Evolutionary conservation across 768 basidiomycete genomes (phyloP).

Genomic region (Lactifluus volemus): DNA sequence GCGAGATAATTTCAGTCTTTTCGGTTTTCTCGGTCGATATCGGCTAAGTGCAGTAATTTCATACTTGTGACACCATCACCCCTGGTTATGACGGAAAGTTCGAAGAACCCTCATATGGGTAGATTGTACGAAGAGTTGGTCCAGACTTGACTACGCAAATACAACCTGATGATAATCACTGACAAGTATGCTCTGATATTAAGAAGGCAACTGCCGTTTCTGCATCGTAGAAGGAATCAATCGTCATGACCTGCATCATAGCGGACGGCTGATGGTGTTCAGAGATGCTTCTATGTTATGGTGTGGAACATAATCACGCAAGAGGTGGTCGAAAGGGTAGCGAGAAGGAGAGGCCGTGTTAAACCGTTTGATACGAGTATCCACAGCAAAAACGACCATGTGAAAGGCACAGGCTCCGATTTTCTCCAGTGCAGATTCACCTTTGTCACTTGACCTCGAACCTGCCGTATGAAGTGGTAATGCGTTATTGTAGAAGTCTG

Average conservation of each 20-base stretch:
- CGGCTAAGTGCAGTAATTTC: background rate
- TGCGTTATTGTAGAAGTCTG: background rate
- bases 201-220: background rate
- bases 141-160: background rate
- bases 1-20: background rate
- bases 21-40: background rate
- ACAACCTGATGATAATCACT: background rate
- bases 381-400: background rate
- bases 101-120: background rate
- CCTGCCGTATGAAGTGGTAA: background rate
- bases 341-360: background rate
- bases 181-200: background rate
- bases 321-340: background rate
- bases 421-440: background rate
- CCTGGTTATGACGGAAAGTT: background rate
- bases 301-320: background rate
- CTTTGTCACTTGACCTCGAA: background rate
- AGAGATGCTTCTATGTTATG: background rate
- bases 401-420: background rate
- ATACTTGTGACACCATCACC: background rate
- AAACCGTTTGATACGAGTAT: background rate
- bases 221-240: background rate
- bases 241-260: background rate
- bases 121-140: background rate
- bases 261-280: background rate